phyloP scores from a whole-genome alignment of 768 basidiomycete species.

The Pholiota conissans region DNA sequence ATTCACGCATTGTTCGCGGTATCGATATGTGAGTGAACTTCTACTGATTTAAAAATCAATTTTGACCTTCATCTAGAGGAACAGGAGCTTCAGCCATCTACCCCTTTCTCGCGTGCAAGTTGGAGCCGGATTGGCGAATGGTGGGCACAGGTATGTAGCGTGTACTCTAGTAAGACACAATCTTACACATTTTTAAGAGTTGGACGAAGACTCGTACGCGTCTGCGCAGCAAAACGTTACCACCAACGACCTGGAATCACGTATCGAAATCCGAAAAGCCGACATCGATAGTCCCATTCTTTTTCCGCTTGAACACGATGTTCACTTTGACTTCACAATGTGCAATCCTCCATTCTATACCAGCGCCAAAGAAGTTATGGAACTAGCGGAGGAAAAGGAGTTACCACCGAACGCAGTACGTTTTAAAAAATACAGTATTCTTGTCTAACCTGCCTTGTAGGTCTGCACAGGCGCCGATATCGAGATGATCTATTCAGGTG shows the following conservation, averaged over 20 bases:
- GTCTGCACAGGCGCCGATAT: conserved; percentile 83
- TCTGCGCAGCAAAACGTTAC: conserved; percentile 59
- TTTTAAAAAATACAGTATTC: conserved; percentile 6
- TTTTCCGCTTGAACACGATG: conserved; percentile 30
- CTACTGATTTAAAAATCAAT: neutral
- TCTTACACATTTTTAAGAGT: conserved; percentile 44
- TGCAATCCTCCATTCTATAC: conserved; percentile 97
- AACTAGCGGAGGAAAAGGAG: conserved; percentile 63
- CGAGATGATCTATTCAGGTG: conserved; percentile 83
- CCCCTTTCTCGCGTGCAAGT: conserved; percentile 67
- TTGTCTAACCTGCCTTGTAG: conserved; percentile 33
- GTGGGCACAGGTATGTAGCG: conserved; percentile 60
- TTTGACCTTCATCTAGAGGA: conserved; percentile 50
- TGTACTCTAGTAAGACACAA: neutral
- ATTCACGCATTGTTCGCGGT: conserved; percentile 37
- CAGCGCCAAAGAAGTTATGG: conserved; percentile 65
- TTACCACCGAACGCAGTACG: conserved; percentile 69
- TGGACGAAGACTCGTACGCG: conserved; percentile 62
- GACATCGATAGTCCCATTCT: conserved; percentile 44
- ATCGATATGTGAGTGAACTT: conserved; percentile 69
- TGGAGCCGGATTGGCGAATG: conserved; percentile 57
- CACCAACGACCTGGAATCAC: conserved; percentile 51
- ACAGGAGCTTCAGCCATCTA: conserved; percentile 93
- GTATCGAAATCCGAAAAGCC: conserved; percentile 48
- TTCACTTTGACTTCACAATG: conserved; percentile 78